These are phyloP conservation scores for Lactarius psammicola DNA, from an alignment of 768 basidiomycete species.

Conservation along the genomic window DNA sequence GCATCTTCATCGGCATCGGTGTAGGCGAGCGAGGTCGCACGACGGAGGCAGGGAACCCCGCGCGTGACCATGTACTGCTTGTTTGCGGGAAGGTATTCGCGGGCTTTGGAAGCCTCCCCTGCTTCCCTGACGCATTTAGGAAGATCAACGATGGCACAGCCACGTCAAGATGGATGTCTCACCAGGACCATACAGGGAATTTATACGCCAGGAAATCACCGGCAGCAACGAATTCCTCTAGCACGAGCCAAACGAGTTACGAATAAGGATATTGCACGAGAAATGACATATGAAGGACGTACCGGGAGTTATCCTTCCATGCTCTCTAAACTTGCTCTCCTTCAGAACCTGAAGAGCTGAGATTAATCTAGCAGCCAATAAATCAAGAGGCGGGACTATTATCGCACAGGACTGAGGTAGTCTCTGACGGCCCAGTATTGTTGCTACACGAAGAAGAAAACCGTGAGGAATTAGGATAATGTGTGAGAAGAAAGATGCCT, in stretches of 20 bases:
- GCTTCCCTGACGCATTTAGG: conserved; percentile 67
- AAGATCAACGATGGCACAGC: conserved; percentile 8
- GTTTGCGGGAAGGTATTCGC: conserved; percentile 91
- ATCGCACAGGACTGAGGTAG: conserved; percentile 83
- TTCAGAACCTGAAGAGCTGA: conserved; percentile 70
- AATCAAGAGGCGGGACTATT: conserved; percentile 25
- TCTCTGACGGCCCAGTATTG: conserved; percentile 94
- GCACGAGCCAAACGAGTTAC: conserved; percentile 5
- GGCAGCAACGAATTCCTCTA: conserved; percentile 97
- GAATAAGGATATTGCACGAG: conserved; percentile 29
- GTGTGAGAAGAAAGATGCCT: conserved; percentile 1
- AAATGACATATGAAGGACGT: conserved; percentile 30
- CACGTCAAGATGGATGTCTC: conserved; percentile 34
- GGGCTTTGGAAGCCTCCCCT: conserved; percentile 78
- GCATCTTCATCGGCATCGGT: conserved; percentile 96
- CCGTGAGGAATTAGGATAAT: neutral
- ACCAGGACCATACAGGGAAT: conserved; percentile 99
- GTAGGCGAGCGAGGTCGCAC: conserved; percentile 89
- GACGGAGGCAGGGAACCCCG: conserved; percentile 94
- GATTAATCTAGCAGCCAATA: conserved; percentile 37
- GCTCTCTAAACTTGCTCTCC: conserved; percentile 99
- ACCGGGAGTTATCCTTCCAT: conserved; percentile 95
- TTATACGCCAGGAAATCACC: conserved; percentile 98
- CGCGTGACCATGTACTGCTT: conserved; percentile 97
- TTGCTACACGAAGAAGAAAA: conserved; percentile 46